phyloP scores from a whole-genome alignment of 441 rosid genomes.

The Jatropha multifida region DNA sequence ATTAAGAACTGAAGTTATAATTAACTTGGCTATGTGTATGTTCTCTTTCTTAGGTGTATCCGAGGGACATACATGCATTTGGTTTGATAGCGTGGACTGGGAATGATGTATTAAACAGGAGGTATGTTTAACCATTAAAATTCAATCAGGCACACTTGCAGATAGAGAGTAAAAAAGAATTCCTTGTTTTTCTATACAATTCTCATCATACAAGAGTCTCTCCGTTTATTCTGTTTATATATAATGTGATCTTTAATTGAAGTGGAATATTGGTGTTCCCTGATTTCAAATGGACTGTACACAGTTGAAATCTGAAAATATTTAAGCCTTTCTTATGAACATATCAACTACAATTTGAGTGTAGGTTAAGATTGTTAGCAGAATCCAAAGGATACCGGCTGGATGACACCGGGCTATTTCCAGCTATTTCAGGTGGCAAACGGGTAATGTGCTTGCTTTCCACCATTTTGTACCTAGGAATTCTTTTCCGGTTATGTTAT shows the following conservation, averaged over 20 bases:
- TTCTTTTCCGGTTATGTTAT: neutral
- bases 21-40: neutral
- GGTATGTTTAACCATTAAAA: constrained; percentile 34
- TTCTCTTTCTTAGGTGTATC: constrained; percentile 62
- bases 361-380: constrained; percentile 87
- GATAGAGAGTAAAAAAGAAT: neutral
- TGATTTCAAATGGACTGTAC: neutral
- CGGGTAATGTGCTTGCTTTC: constrained; percentile 41
- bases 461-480: neutral
- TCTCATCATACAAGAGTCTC: neutral
- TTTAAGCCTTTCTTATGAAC: neutral
- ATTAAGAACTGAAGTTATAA: neutral
- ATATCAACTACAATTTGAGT: constrained; percentile 8
- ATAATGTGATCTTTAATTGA: neutral
- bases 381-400: constrained; percentile 84
- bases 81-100: constrained; percentile 97
- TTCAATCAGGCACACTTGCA: neutral
- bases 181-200: neutral
- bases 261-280: neutral
- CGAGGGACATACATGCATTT: constrained; percentile 81
- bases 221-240: neutral
- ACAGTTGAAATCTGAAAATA: constrained; percentile 3
- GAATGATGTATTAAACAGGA: constrained; percentile 82
- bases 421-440: constrained; percentile 75
- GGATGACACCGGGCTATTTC: constrained; percentile 88